phyloP scores from a whole-genome alignment of 306 rosid species.

The Quillaja saponaria region DNA sequence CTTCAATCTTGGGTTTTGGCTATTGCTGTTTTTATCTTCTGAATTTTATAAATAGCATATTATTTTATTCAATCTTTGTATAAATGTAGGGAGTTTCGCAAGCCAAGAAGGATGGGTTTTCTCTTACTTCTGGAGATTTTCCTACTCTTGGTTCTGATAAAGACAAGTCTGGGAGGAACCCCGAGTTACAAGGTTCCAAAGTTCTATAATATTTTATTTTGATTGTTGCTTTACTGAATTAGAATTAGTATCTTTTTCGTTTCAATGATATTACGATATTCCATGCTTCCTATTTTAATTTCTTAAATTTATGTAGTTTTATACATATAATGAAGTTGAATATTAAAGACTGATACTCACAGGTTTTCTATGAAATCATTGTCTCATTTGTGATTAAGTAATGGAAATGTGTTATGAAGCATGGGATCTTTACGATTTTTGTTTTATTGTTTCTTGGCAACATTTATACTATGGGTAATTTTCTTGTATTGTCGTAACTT shows the following conservation, averaged over 20 bases:
- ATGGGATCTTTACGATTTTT: background rate
- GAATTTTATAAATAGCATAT: conserved; percentile 14
- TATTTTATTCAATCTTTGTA: background rate
- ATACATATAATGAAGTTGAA: no score
- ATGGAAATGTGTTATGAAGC: conserved; percentile 8
- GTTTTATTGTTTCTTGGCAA: conserved; percentile 1
- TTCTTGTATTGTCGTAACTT: background rate
- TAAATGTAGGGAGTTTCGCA: conserved; percentile 59
- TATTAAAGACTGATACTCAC: no score
- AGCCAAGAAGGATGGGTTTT: conserved; percentile 68
- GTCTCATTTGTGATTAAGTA: background rate
- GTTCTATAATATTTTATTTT: conserved; percentile 24
- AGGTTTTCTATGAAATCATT: no score
- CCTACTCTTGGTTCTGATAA: conserved; percentile 94
- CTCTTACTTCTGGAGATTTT: conserved; percentile 87
- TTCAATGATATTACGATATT: background rate
- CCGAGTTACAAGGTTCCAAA: conserved; percentile 62
- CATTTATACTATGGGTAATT: conserved; percentile 1
- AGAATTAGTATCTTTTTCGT: background rate
- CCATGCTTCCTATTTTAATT: background rate
- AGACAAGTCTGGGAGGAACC: conserved; percentile 60
- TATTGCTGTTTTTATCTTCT: conserved; percentile 4
- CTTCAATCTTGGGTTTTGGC: background rate
- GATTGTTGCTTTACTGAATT: background rate
- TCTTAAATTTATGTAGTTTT: background rate